Conservation (phyloP, 2,329 filamentous ascomycete genomes). For the Venturiaceae sp. region DNA sequence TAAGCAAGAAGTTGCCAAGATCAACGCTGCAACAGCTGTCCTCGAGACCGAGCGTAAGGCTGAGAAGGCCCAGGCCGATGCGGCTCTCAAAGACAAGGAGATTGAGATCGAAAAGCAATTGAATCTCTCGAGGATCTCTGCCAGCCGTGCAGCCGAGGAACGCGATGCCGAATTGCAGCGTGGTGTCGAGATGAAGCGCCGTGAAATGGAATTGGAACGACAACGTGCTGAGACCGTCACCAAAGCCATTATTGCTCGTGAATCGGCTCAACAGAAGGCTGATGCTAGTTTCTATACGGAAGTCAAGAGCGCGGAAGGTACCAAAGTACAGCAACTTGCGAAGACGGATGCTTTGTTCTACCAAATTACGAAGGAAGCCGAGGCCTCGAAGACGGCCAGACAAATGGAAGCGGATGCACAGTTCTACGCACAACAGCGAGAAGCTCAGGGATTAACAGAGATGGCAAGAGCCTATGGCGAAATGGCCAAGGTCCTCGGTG, state of each 20-base stretch:
- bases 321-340: slow-evolving; percentile 51
- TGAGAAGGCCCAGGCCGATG: slow-evolving; percentile 70
- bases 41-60: slow-evolving; percentile 77
- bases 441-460: slow-evolving; percentile 66
- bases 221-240: slow-evolving; percentile 70
- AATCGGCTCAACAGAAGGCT: slow-evolving; percentile 59
- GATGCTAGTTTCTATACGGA: slow-evolving; percentile 30
- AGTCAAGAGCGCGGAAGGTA: slow-evolving; percentile 38
- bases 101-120: slow-evolving; percentile 65
- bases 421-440: slow-evolving; percentile 49
- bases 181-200: slow-evolving; percentile 67
- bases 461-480: slow-evolving; percentile 74
- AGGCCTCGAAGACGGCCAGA: slow-evolving; percentile 23
- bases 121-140: slow-evolving; percentile 65
- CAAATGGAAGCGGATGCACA: slow-evolving; percentile 30
- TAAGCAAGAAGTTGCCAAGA: slow-evolving; percentile 80
- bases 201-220: slow-evolving; percentile 70
- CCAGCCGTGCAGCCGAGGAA: slow-evolving; percentile 61
- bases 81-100: slow-evolving; percentile 62
- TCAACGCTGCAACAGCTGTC: slow-evolving; percentile 76
- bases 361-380: slow-evolving; percentile 38
- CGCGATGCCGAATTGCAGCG: slow-evolving; percentile 73
- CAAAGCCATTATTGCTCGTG: slow-evolving; percentile 60
- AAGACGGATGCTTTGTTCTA: slow-evolving; percentile 44
- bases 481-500: slow-evolving; percentile 63